Evolutionary conservation across 352 stramenopile genomes (phyloP).

Genomic region (Globisporangium radiosum): DNA sequence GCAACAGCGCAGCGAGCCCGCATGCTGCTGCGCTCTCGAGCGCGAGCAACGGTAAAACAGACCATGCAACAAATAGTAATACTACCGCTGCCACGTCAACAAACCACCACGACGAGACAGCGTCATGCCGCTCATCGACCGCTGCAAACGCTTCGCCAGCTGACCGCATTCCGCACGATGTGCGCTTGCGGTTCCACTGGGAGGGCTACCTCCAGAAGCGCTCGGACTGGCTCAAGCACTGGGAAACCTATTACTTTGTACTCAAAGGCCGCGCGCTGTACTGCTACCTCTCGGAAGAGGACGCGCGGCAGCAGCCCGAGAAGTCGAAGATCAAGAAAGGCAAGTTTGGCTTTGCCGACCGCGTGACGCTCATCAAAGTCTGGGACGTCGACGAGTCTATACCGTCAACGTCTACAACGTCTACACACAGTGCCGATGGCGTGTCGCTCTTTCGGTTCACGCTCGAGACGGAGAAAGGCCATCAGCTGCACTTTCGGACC

Average conservation of each 20-base stretch:
- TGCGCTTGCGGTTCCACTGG: constrained; percentile 66
- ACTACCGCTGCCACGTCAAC: background rate
- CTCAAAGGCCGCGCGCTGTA: constrained; percentile 62
- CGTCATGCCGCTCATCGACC: background rate
- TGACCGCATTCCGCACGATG: constrained; percentile 20
- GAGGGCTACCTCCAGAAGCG: constrained; percentile 85
- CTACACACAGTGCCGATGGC: background rate
- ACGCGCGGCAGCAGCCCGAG: constrained; percentile 61
- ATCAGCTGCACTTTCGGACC: constrained; percentile 82
- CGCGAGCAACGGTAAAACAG: background rate
- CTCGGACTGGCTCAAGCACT: constrained; percentile 87
- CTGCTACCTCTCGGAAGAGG: constrained; percentile 80
- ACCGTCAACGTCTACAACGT: background rate
- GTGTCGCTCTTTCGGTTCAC: constrained; percentile 73
- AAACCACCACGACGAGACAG: constrained; percentile 2
- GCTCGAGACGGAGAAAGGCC: constrained; percentile 73
- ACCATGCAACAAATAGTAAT: background rate
- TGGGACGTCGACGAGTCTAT: constrained; percentile 62
- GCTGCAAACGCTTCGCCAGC: background rate
- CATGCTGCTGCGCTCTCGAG: background rate
- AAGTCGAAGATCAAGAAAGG: constrained; percentile 89
- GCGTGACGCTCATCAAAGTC: constrained; percentile 64
- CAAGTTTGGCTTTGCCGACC: constrained; percentile 79
- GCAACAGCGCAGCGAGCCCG: background rate
- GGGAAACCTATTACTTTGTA: constrained; percentile 87